phyloP scores from a whole-genome alignment of 768 basidiomycete species.

The Lactarius vividus region DNA sequence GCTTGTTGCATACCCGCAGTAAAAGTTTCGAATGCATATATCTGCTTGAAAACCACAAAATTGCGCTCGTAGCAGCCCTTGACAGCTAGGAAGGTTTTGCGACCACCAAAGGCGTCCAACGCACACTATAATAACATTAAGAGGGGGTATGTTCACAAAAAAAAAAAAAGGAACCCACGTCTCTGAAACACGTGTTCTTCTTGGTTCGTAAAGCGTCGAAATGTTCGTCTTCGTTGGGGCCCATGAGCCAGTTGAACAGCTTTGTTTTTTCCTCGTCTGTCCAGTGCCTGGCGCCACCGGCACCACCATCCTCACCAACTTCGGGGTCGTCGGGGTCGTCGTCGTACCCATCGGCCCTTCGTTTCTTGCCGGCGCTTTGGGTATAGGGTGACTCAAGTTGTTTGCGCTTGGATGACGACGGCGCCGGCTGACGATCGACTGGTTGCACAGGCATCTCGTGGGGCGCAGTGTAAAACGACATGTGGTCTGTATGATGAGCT shows the following conservation, averaged over 20 bases:
- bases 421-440: slow-evolving; percentile 22
- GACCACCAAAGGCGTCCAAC: slow-evolving; percentile 62
- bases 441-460: slow-evolving; percentile 26
- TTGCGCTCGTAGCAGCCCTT: slow-evolving; percentile 86
- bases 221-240: slow-evolving; percentile 64
- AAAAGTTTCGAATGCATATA: slow-evolving; percentile 66
- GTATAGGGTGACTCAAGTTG: slow-evolving; percentile 23
- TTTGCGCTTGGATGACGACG: slow-evolving; percentile 28
- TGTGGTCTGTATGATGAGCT: slow-evolving; percentile 27
- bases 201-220: slow-evolving; percentile 76
- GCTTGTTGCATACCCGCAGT: slow-evolving; percentile 38
- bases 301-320: slow-evolving; percentile 27
- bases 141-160: not conserved
- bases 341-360: slow-evolving; percentile 25
- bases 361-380: slow-evolving; percentile 23
- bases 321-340: slow-evolving; percentile 29
- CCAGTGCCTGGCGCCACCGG: slow-evolving; percentile 76
- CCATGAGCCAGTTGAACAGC: slow-evolving; percentile 79
- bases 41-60: slow-evolving; percentile 81
- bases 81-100: slow-evolving; percentile 80
- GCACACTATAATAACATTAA: slow-evolving; percentile 51
- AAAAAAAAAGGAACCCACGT: slow-evolving; percentile 42
- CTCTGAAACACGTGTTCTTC: slow-evolving; percentile 80
- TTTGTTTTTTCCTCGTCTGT: slow-evolving; percentile 80
- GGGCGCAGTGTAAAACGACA: slow-evolving; percentile 22